Percentiles rank a stretch among this genome's conserved stretches.
These are phyloP conservation scores for Botryotinia calthae DNA, from an alignment of 2,329 filamentous ascomycete genomes.

Conservation along the genomic window DNA sequence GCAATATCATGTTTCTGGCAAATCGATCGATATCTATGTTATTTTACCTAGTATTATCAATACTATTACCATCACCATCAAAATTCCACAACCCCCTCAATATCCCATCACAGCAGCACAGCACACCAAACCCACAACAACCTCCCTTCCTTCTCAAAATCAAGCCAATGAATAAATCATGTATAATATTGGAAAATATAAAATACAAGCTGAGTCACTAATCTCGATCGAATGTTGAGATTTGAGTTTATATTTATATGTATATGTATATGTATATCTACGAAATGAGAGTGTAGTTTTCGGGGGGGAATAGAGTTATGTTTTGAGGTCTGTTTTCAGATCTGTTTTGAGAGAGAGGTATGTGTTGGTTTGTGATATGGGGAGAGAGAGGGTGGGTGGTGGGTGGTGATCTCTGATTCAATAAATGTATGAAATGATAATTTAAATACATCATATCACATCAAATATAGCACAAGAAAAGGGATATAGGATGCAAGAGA, in stretches of 20 bases:
- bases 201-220: not conserved
- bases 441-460: no score
- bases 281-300: no score
- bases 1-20: not conserved
- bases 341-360: no score
- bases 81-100: not conserved
- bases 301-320: fast-evolving
- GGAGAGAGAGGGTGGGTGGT: no score
- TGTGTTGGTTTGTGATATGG: no score
- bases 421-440: no score
- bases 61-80: not conserved
- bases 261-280: no score
- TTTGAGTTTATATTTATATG: no score
- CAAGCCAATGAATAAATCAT: not conserved
- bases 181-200: fast-evolving
- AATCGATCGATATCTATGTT: not conserved
- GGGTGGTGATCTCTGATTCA: no score
- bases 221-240: not conserved
- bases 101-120: not conserved
- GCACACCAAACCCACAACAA: not conserved
- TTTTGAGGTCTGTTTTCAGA: no score
- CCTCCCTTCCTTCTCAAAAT: not conserved
- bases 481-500: no score
- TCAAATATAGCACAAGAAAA: no score
- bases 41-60: not conserved